These are phyloP conservation scores for Mayamaea pseudoterrestris DNA, from an alignment of 108 stramenopile species.

Conservation along the genomic window DNA sequence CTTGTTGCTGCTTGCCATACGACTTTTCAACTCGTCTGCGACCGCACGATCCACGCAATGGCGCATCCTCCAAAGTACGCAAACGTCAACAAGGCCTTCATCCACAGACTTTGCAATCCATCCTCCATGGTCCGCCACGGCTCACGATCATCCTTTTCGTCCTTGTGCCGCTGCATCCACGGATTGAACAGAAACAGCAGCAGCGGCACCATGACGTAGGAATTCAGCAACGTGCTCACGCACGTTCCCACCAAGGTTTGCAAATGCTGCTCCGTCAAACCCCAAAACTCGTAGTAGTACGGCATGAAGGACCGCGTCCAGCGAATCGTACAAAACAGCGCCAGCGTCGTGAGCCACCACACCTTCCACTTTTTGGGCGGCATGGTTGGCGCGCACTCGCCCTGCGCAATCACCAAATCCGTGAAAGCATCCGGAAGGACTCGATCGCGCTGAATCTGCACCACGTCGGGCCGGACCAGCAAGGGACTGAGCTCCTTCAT, in stretches of 20 bases:
- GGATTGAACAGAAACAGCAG: conserved; percentile 10
- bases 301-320: conserved; percentile 3
- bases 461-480: conserved; percentile 1
- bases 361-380: conserved; percentile 19
- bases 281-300: conserved; percentile 12
- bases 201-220: conserved; percentile 12
- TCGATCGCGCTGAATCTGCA: conserved; percentile 4
- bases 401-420: conserved; percentile 7
- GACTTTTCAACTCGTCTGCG: too few relatives aligned
- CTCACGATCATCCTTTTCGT: background rate
- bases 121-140: conserved; percentile 12
- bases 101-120: conserved; percentile 6
- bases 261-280: conserved; percentile 1
- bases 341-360: conserved; percentile 11
- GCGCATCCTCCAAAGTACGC: conserved; percentile 9
- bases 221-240: conserved; percentile 5
- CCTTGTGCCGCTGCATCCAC: conserved; percentile 6
- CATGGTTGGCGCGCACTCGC: conserved; percentile 1
- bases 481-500: conserved; percentile 7
- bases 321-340: background rate
- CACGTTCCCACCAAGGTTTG: background rate
- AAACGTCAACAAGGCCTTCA: conserved; percentile 6
- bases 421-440: conserved; percentile 14
- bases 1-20: too few relatives aligned
- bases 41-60: conserved; percentile 11